phyloP scores from a whole-genome alignment of 352 stramenopile species.

The Albugo candida region DNA sequence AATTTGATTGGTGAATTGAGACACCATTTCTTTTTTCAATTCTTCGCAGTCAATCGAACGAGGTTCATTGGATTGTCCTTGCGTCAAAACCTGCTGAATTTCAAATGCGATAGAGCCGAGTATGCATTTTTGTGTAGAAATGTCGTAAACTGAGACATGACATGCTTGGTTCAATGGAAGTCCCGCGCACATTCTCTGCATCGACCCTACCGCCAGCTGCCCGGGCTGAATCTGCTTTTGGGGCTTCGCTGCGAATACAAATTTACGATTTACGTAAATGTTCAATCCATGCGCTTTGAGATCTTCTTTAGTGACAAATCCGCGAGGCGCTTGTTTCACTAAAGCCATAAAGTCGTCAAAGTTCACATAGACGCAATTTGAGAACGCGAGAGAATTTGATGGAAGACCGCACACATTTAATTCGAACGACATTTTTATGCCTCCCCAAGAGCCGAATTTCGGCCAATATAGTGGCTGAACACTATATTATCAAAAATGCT shows the following conservation, averaged over 20 bases:
- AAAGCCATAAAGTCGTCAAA: slow-evolving; percentile 54
- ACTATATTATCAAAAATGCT: too few species aligned
- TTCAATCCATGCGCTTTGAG: slow-evolving; percentile 54
- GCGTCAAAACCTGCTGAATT: slow-evolving; percentile 55
- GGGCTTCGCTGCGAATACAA: slow-evolving; percentile 54
- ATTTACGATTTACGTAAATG: slow-evolving; percentile 69
- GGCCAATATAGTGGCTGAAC: too few species aligned
- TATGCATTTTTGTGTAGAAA: slow-evolving; percentile 19
- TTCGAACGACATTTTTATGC: slow-evolving; percentile 2
- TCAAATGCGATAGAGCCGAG: slow-evolving; percentile 63
- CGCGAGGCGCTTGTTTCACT: slow-evolving; percentile 32
- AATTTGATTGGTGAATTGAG: slow-evolving; percentile 47
- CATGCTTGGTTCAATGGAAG: slow-evolving; percentile 45
- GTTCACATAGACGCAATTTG: slow-evolving; percentile 66
- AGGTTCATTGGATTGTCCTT: slow-evolving; percentile 32
- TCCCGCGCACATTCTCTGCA: slow-evolving; percentile 61
- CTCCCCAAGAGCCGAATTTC: background rate
- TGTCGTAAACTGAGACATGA: slow-evolving; percentile 41
- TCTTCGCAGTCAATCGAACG: slow-evolving; percentile 51
- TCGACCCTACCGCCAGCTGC: slow-evolving; percentile 40
- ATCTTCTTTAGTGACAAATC: slow-evolving; percentile 47
- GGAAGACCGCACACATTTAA: slow-evolving; percentile 19
- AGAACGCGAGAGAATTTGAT: slow-evolving; percentile 62
- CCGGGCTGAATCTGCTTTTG: slow-evolving; percentile 39
- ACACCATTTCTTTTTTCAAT: slow-evolving; percentile 48